A percentile compares a stretch with the other conserved stretches of the same genome.
Evolutionary conservation across 1,284 basidiomycete genomes (phyloP).

Genomic region (Apiotrichum mycotoxinovorans): DNA sequence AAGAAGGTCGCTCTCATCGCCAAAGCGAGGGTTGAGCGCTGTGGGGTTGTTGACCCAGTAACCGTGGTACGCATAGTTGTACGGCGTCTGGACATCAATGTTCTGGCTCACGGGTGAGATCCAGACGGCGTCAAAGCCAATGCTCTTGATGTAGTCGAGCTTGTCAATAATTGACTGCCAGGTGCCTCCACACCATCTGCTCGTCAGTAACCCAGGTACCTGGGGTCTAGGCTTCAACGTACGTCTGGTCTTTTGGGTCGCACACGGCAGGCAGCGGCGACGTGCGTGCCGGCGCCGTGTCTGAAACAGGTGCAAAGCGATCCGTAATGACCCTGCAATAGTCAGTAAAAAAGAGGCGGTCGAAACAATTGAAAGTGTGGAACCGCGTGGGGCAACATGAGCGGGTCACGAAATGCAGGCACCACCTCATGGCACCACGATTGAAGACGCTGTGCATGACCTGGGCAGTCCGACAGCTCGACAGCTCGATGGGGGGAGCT

Average conservation of each 20-base stretch:
- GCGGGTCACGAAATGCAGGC: too few relatives aligned
- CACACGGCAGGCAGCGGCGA: conserved; percentile 49
- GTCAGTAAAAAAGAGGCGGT: background rate
- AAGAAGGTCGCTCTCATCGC: conserved; percentile 65
- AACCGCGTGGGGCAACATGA: too few relatives aligned
- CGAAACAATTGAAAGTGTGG: background rate
- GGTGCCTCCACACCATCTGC: conserved; percentile 66
- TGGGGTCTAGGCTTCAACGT: conserved; percentile 44
- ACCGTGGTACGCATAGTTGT: conserved; percentile 51
- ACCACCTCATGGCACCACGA: too few relatives aligned
- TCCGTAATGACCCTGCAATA: conserved; percentile 66
- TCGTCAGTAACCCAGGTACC: too few relatives aligned
- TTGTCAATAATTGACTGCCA: conserved; percentile 70
- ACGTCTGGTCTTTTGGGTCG: conserved; percentile 31
- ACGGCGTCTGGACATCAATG: conserved; percentile 63
- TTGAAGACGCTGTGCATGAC: too few relatives aligned
- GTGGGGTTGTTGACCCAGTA: conserved; percentile 59
- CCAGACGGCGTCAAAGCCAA: conserved; percentile 69
- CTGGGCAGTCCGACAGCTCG: too few relatives aligned
- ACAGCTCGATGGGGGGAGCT: too few relatives aligned
- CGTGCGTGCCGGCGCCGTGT: conserved; percentile 55
- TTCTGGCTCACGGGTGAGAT: conserved; percentile 55
- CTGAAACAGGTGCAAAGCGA: conserved; percentile 62
- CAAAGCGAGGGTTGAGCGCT: conserved; percentile 65
- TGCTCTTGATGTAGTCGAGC: conserved; percentile 70